A percentile compares a stretch with the other conserved stretches of the same genome.
These are phyloP conservation scores for Colletotrichum abscissum DNA, from an alignment of 2,329 filamentous ascomycete genomes.

Conservation along the genomic window DNA sequence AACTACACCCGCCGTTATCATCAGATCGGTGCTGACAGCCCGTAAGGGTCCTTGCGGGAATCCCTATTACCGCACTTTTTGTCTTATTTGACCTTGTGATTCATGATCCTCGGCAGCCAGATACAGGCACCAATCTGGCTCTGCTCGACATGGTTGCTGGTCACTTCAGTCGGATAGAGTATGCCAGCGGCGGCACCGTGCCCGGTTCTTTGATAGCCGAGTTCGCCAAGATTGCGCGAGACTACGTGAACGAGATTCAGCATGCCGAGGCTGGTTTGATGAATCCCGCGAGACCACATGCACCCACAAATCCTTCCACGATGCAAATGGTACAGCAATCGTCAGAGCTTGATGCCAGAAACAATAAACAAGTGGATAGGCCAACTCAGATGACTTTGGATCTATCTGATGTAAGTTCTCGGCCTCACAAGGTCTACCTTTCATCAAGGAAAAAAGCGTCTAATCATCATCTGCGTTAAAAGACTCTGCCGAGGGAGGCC, in stretches of 20 bases:
- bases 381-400: neutral
- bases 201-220: constrained; percentile 50
- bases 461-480: neutral
- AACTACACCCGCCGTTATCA: neutral
- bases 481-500: neutral
- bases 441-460: neutral
- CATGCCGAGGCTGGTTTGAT: neutral
- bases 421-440: too few relatives aligned
- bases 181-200: constrained; percentile 48
- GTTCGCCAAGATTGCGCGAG: constrained; percentile 53
- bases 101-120: constrained; percentile 47
- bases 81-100: constrained; percentile 55
- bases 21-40: too few relatives aligned
- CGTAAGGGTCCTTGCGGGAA: constrained; percentile 45
- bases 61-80: constrained; percentile 51
- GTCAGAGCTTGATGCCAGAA: neutral
- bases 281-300: neutral
- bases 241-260: constrained; percentile 47
- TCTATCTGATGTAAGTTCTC: neutral
- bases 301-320: neutral
- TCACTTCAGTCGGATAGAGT: constrained; percentile 56
- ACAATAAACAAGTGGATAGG: neutral
- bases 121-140: constrained; percentile 49
- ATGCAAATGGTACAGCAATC: neutral
- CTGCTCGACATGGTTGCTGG: constrained; percentile 54